These are phyloP conservation scores for Hirsutella minnesotensis DNA, from an alignment of 2,329 filamentous ascomycete species.

Conservation along the genomic window DNA sequence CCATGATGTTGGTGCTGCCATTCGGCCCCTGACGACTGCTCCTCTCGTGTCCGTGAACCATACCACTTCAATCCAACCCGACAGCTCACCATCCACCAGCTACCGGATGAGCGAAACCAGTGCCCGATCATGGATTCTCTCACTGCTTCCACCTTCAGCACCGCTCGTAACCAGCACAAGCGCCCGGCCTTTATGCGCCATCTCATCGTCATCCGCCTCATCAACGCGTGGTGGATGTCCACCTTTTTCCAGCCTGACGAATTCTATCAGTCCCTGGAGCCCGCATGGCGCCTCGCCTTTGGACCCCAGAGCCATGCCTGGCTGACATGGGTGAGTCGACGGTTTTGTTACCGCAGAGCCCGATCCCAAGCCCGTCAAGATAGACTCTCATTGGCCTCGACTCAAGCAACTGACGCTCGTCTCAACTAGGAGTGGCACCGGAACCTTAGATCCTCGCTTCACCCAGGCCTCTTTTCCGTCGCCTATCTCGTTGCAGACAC, in stretches of 20 bases:
- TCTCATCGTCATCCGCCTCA: constrained; percentile 57
- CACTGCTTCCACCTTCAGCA: constrained; percentile 3
- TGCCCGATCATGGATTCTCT: not conserved
- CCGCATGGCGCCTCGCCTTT: constrained; percentile 84
- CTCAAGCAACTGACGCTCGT: not conserved
- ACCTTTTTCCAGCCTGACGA: constrained; percentile 99
- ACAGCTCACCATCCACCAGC: too few relatives aligned
- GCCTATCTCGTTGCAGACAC: constrained; percentile 55
- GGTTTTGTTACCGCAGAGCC: too few relatives aligned
- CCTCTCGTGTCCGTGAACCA: too few relatives aligned
- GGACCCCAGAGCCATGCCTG: constrained; percentile 68
- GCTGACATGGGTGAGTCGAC: constrained; percentile 76
- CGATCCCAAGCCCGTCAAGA: not conserved
- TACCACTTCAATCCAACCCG: too few relatives aligned
- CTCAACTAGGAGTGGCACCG: constrained; percentile 74
- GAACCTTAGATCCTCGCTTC: constrained; percentile 77
- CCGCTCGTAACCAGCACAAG: constrained; percentile 7
- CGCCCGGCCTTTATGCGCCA: constrained; percentile 17
- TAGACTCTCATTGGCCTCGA: not conserved
- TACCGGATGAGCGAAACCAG: too few relatives aligned
- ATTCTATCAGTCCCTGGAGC: constrained; percentile 91
- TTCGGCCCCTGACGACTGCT: too few relatives aligned
- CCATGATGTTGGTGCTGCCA: too few relatives aligned
- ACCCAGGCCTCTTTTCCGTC: constrained; percentile 75
- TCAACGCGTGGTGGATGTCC: constrained; percentile 65